These are phyloP conservation scores for Maudiozyma pseudohumilis DNA, from an alignment of 805 yeast species.

Conservation along the genomic window DNA sequence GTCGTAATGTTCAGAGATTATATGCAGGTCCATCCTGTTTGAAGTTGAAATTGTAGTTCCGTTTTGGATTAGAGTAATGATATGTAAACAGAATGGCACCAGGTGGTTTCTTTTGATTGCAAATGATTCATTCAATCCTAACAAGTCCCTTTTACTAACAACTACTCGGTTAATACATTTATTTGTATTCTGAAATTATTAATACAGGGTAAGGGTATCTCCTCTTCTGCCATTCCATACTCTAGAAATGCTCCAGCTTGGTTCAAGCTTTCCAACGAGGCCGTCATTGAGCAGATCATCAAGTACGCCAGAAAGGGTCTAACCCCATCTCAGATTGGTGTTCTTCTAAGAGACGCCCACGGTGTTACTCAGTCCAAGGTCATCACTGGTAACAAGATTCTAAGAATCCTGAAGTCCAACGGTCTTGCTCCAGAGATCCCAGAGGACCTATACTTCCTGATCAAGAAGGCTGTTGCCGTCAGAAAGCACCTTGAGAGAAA, in stretches of 20 bases:
- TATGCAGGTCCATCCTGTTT: too few relatives aligned
- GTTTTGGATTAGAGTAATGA: neutral
- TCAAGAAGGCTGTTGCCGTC: constrained; percentile 98
- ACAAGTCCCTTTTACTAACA: constrained; percentile 8
- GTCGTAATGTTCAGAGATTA: too few relatives aligned
- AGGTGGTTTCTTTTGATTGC: constrained; percentile 7
- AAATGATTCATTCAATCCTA: neutral
- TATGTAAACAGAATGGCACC: constrained; percentile 4
- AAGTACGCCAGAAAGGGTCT: constrained; percentile 99
- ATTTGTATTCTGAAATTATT: constrained; percentile 3
- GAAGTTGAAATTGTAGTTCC: neutral
- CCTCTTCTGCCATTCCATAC: constrained; percentile 98
- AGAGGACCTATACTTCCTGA: constrained; percentile 98
- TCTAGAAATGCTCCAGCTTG: constrained; percentile 98
- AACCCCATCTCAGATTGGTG: constrained; percentile 99
- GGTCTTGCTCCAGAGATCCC: constrained; percentile 99
- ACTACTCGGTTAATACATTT: constrained; percentile 1
- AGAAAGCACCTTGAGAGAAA: constrained; percentile 99
- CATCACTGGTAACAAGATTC: constrained; percentile 98
- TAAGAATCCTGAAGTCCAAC: constrained; percentile 97
- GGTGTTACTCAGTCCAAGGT: constrained; percentile 97
- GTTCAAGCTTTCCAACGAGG: constrained; percentile 95
- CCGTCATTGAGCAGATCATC: constrained; percentile 95
- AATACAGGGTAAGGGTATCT: constrained; percentile 93
- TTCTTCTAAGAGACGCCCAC: constrained; percentile 98